Conservation (phyloP, 73 alveolate species). For the Paramecium octaurelia region DNA sequence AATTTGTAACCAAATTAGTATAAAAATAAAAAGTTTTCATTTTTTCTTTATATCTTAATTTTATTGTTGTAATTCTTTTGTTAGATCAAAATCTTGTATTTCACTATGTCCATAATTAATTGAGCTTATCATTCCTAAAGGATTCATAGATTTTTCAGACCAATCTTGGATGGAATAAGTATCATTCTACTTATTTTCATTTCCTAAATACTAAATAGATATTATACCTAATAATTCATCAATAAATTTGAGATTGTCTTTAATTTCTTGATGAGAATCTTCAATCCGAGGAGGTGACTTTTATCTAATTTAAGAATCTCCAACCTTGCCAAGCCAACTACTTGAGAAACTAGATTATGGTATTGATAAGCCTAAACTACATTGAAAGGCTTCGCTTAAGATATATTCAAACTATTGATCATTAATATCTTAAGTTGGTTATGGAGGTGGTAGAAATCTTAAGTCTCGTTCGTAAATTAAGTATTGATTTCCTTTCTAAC, state of each 20-base stretch:
- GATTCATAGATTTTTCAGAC: constrained; percentile 7
- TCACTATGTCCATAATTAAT: constrained; percentile 30
- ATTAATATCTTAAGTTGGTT: not conserved
- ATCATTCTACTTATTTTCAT: constrained; percentile 25
- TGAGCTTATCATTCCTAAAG: constrained; percentile 23
- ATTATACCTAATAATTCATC: not conserved
- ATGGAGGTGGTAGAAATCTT: constrained; percentile 39
- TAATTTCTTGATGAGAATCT: constrained; percentile 30
- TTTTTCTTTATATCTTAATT: not conserved
- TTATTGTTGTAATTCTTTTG: not conserved
- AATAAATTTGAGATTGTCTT: constrained; percentile 18
- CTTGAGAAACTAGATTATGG: not conserved
- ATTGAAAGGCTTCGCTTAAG: not conserved
- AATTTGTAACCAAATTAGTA: not conserved
- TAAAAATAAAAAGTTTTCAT: not conserved
- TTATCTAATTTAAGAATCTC: constrained; percentile 1
- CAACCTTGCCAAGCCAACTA: constrained; percentile 22
- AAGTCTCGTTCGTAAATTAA: constrained; percentile 21
- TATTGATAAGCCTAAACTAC: not conserved
- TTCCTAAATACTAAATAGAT: not conserved
- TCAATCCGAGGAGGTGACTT: not conserved
- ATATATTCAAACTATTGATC: constrained; percentile 31
- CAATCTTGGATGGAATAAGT: constrained; percentile 33
- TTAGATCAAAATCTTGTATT: not conserved
- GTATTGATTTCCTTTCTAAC: not conserved